Conservation (phyloP, 768 basidiomycete species). For the Hygrophorus russula region DNA sequence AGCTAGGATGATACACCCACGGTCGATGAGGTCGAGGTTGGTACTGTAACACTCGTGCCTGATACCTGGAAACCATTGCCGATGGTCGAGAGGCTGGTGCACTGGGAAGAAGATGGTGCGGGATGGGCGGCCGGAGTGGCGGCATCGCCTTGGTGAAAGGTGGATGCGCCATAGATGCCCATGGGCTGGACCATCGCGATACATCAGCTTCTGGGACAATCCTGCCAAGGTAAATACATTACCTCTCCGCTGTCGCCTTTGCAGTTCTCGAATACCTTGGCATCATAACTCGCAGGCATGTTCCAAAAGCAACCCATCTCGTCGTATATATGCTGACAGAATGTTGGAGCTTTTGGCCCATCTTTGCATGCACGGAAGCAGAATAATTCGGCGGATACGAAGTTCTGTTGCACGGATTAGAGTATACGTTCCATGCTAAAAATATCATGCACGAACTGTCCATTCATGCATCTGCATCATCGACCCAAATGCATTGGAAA, state of each 20-base stretch:
- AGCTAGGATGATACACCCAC: conserved; percentile 5
- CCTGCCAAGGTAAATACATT: background rate
- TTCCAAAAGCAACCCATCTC: conserved; percentile 51
- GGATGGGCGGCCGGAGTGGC: conserved; percentile 46
- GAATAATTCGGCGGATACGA: conserved; percentile 47
- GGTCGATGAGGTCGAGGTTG: conserved; percentile 9
- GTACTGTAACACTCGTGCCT: conserved; percentile 14
- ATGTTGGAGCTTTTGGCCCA: conserved; percentile 31
- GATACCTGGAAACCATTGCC: conserved; percentile 30
- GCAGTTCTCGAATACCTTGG: conserved; percentile 39
- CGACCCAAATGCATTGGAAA: conserved; percentile 55
- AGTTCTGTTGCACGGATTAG: conserved; percentile 31
- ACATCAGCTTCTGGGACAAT: background rate
- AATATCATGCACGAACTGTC: conserved; percentile 34
- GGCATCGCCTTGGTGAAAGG: conserved; percentile 53
- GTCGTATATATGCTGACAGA: conserved; percentile 54
- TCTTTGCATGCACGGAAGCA: conserved; percentile 66
- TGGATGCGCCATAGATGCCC: conserved; percentile 60
- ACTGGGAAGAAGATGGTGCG: conserved; percentile 47
- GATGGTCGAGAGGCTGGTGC: conserved; percentile 41
- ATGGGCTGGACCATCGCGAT: conserved; percentile 30
- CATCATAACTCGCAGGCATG: conserved; percentile 40
- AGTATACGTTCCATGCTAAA: background rate
- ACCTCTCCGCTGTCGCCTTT: conserved; percentile 40
- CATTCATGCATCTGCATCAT: conserved; percentile 57